phyloP scores from a whole-genome alignment of 306 rosid species.

The Abrus pulchellus region DNA sequence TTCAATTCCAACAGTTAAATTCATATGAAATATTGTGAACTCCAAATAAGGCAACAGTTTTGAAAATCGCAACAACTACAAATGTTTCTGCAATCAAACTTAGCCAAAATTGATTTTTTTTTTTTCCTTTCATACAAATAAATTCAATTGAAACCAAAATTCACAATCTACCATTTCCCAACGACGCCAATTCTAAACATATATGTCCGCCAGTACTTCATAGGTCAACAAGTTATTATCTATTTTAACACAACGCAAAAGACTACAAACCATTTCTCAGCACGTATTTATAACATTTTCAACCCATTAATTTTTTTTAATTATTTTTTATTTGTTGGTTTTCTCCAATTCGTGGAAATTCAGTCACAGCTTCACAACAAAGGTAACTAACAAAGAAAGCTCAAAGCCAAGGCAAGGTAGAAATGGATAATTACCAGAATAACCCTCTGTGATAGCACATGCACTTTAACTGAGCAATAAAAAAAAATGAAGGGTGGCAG shows the following conservation, averaged over 20 bases:
- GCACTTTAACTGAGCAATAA: neutral
- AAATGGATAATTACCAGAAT: neutral
- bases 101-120: neutral
- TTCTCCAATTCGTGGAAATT: conserved; percentile 1
- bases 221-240: conserved; percentile 12
- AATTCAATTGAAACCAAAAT: conserved; percentile 5
- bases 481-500: neutral
- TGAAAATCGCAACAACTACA: neutral
- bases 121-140: neutral
- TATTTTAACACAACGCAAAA: conserved; percentile 3
- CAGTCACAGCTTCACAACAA: neutral
- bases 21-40: neutral
- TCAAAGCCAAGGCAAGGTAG: neutral
- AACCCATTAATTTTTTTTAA: neutral
- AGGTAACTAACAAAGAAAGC: conserved; percentile 15
- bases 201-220: conserved; percentile 5
- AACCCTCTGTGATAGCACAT: neutral
- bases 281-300: conserved; percentile 2
- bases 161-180: conserved; percentile 27
- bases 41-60: neutral
- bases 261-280: neutral
- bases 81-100: neutral
- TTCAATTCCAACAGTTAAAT: neutral
- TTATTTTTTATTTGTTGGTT: neutral
- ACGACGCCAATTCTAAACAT: neutral